Base-by-base conservation (phyloP, 495 filamentous ascomycete genomes). In the Trichoderma virens region DNA sequence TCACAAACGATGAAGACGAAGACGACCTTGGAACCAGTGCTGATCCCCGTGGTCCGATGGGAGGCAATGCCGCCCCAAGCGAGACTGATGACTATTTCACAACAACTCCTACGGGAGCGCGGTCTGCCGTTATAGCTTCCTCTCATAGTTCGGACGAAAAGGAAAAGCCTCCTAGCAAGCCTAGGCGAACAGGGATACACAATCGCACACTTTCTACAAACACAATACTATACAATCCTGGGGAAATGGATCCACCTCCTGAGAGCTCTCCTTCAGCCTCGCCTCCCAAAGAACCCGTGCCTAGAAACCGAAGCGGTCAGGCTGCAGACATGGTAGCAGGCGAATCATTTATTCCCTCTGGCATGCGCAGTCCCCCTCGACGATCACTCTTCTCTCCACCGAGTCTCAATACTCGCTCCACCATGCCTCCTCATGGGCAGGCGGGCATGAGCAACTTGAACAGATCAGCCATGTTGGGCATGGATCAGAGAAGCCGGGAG, bases 191-290 rank as follows among this genome's bases (percentile, higher is more conserved):
- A 39, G 73, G 74, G 25, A 59, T 75, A 45, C 86, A 88, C 66
- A 79, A 73, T 62, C 85, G 92, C 25, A 90, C 88, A 61, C 68
- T 85, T 16, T 94, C 91, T 4, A 90, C 86, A 28, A 90, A 84
- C 66, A 95, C 92, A 2, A 89, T 93, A 61, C 72, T 95, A 0
- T 91, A 89, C 71, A 86, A 83, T 35, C 89, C 88, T 71, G 78
- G 43, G 76, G 76, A 25, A 79, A 80, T 45, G 79, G 80, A 16
- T 82, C 82, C 28, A 82, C 82, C 34, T 76, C 80, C 9, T 75
- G 71, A 0, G 69, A 70, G 20, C 65, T 62, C 61, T n/a, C 16
- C 35, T 28, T 62, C 61, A 20, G 61, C 61, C 14, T 62, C 61
- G n/a, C 61, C 61, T 30, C 34, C 34, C 20, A 62, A 41, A 34